phyloP scores from a whole-genome alignment of 1,284 basidiomycete species.

The Exobasidium cylindrosporum region DNA sequence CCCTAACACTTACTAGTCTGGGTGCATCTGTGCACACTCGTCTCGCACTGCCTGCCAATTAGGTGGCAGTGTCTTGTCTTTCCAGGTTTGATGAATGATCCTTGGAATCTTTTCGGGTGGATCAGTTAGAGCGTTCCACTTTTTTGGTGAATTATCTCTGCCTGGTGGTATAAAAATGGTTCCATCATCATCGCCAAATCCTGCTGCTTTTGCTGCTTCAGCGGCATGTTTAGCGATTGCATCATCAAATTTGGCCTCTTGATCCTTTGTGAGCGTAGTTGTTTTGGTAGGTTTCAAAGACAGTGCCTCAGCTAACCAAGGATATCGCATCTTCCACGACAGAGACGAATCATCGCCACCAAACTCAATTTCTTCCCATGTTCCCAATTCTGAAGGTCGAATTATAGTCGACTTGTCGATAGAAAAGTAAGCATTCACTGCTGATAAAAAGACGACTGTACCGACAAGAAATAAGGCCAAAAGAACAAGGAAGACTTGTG shows the following conservation, averaged over 20 bases:
- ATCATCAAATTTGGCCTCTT: conserved; percentile 1
- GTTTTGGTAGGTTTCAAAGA: conserved; percentile 12
- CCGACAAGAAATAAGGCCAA: conserved; percentile 82
- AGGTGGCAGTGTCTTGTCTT: conserved; percentile 77
- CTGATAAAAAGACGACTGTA: conserved; percentile 85
- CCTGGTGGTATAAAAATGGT: conserved; percentile 11
- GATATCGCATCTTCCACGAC: conserved; percentile 31
- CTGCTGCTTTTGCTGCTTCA: conserved; percentile 12
- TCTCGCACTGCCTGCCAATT: conserved; percentile 67
- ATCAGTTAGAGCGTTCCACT: conserved; percentile 49
- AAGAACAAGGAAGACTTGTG: conserved; percentile 64
- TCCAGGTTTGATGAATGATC: conserved; percentile 98
- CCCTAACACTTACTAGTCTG: conserved; percentile 86
- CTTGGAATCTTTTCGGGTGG: conserved; percentile 66
- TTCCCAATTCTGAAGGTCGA: conserved; percentile 44
- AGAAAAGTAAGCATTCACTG: conserved; percentile 83
- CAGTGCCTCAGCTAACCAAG: conserved; percentile 34
- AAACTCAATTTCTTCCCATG: conserved; percentile 45
- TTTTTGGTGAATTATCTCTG: conserved; percentile 64
- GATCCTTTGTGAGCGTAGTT: not conserved
- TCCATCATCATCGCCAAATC: conserved; percentile 15
- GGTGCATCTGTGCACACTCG: conserved; percentile 56
- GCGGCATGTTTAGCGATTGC: conserved; percentile 6
- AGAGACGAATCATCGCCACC: conserved; percentile 28
- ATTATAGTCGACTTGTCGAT: conserved; percentile 60